Evolutionary conservation across 2,329 filamentous ascomycete genomes (phyloP), one percentile per base, ranked within the genome.

Genomic region (Madurella fahalii): DNA sequence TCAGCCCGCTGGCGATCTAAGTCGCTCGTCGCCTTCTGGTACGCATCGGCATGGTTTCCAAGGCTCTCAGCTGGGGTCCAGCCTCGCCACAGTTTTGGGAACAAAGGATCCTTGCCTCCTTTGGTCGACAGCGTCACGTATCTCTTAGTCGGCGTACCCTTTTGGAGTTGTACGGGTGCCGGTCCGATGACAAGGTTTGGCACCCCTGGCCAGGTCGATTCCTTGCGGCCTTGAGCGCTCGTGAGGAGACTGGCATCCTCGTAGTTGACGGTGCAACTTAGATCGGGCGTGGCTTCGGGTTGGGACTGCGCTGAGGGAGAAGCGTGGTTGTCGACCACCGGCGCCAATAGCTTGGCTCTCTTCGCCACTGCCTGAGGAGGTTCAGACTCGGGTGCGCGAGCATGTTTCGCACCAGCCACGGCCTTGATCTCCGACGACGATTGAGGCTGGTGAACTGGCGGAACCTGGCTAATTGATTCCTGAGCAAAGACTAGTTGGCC

Each of bases 61-160:
- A 64, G 54, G 47, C 50, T 57, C 54, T 64, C 63, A 13, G 61
- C 59, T 11, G 54, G 56, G 5, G 50, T 62, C 63, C 63, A 64
- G 5, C 55, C 61, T 17, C 54, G 52, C 49, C 53, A 52, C 7
- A 54, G 34, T 20, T 53, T 46, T 4, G 62, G 52, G 53, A 64
- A 64, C 25, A 65, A 40, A 15, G 63, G 61, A 20, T 54, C 51
- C 18, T 58, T 56, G 13, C 55, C 60, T 11, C 59, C 60, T 48
- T 59, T 65, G 2, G 61, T 47, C n/a, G 59, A 12, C 1, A 63
- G 53, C 4, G 56, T 47, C 9, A 64, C 61, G 45, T 63, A 64
- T 42, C 63, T 54, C 49, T 61, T 65, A 0, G 61, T 62, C 9
- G 62, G 63, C n/a, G 61, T 43, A 2, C 56, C 54, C 30, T 53